Evolutionary conservation across 1,284 basidiomycete genomes (phyloP), one percentile per base, ranked within the genome.

Genomic region (Mixia osmundae): DNA sequence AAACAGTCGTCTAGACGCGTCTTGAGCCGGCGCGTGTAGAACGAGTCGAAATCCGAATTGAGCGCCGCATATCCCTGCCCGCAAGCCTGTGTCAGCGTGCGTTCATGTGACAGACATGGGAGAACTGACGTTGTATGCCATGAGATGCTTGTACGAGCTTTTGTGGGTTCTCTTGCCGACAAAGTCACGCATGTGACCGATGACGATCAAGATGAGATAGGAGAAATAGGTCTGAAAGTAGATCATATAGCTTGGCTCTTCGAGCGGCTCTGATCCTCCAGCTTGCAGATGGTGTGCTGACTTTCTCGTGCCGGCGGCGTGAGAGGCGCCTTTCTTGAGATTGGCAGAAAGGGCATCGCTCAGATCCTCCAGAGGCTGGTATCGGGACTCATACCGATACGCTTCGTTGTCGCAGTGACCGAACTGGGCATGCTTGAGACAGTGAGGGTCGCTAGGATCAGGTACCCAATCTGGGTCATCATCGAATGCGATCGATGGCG

Each of bases 41-140:
- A 99, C 21, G 87, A 95, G 60, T 97, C 91, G 50, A 95, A 97
- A 57, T 97, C 89, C 23, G 85, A 91, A 60, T 87, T 91, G 44
- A 97, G 66, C 10, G 91, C 78, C 2, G 89, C 91, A 53, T 94
- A 91, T 43, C 85, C 85, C 78, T 85, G 54, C 9, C 7, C 14
- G 21, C 24, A n/a, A n/a, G n/a, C n/a, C 14, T 14, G 14, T 6
- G 33, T 28, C 21, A 24, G 14, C 9, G 10, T 14, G 14, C 26
- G 20, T 21, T 24, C 9, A 9, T 8, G n/a, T 7, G 33, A 12
- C 12, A 22, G 21, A 28, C 5, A 5, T 35, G 22, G n/a, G 11
- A 25, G 11, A 36, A 65, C 78, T 59, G 54, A 83, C 80, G 50
- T 80, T 64, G 47, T 67, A 63, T 29, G 78, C 73, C 58, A 79